Base-by-base conservation (phyloP, 192 early-diverging fungal genomes). In the Mortierella alpina region DNA sequence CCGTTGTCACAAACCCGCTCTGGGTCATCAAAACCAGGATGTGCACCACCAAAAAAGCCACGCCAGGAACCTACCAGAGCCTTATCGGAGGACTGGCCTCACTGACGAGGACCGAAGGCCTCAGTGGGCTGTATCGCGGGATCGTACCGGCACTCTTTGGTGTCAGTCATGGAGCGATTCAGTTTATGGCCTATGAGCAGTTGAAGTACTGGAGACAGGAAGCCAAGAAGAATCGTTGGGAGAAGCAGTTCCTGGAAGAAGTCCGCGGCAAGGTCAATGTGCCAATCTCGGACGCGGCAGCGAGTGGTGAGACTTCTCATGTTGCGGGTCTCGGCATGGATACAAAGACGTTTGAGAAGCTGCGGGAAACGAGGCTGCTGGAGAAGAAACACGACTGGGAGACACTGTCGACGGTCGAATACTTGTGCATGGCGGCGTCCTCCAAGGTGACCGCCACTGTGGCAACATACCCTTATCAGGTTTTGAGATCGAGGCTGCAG, bases 171-270 rank as follows among this genome's bases (percentile, higher is more conserved):
- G 98, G 98, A 12, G 96, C 96, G 1, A 71, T 99, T 23, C 98
- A 99, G 83, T 99, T 99, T 81, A 96, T 97, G 94, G 95, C 93
- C 0, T 99, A 99, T 82, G 98, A 99, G 64, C 95, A 97, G 60
- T 91, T 99, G 90, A 99, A 98, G 84, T 88, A 90, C 68, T 88
- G 86, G 82, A 72, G 89, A 48, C 66, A 84, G 44, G 84, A 77
- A 18, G 68, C 63, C 39, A 82, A 83, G 60, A 62, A 70, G 59
- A 72, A 64, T 40, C 59, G 68, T 2, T 80, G 77, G 77, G 77
- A 80, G 69, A 80, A 72, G 46, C 50, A 72, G 42, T 80, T 75
- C 68, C 67, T 68, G 64, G 70, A 55, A 20, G 83, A 69, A 74
- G 75, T 68, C 46, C 70, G 60, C 1, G 68, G 65, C 20, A 49